phyloP scores from a whole-genome alignment of 2,329 filamentous ascomycete species.

The Phaeosphaeriaceae sp. region DNA sequence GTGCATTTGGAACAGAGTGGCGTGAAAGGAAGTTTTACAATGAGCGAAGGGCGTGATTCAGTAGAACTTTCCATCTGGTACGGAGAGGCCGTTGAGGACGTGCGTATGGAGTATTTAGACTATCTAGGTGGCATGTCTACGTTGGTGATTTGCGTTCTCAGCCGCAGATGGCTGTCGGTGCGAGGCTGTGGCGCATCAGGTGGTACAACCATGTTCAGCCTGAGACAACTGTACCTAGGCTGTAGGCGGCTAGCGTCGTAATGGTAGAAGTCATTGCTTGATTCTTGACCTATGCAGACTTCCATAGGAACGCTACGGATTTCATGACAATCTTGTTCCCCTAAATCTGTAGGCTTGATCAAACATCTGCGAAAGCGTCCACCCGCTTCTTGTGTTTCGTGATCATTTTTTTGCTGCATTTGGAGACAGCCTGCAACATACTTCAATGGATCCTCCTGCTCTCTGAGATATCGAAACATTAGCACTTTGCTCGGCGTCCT shows the following conservation, averaged over 20 bases:
- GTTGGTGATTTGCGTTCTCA: not conserved
- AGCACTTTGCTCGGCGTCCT: no score
- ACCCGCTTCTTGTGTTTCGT: no score
- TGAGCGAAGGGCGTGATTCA: not conserved
- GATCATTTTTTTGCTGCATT: no score
- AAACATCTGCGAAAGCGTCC: no score
- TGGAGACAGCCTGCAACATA: no score
- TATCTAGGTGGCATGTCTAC: not conserved
- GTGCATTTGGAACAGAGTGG: not conserved
- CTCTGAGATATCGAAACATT: no score
- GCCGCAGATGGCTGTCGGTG: not conserved
- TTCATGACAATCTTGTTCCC: no score
- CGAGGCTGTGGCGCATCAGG: not conserved
- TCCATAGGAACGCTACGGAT: no score
- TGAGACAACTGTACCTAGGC: not conserved
- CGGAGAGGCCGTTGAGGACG: not conserved
- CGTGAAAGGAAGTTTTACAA: not conserved
- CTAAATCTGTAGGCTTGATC: no score
- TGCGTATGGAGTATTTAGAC: not conserved
- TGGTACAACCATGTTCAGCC: not conserved
- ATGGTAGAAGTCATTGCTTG: no score
- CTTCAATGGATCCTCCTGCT: no score
- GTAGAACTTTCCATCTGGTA: not conserved
- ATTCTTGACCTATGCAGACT: no score
- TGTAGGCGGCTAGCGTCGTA: not conserved